Conservation (phyloP, 2,329 filamentous ascomycete species). For the Geosmithia morbida region DNA sequence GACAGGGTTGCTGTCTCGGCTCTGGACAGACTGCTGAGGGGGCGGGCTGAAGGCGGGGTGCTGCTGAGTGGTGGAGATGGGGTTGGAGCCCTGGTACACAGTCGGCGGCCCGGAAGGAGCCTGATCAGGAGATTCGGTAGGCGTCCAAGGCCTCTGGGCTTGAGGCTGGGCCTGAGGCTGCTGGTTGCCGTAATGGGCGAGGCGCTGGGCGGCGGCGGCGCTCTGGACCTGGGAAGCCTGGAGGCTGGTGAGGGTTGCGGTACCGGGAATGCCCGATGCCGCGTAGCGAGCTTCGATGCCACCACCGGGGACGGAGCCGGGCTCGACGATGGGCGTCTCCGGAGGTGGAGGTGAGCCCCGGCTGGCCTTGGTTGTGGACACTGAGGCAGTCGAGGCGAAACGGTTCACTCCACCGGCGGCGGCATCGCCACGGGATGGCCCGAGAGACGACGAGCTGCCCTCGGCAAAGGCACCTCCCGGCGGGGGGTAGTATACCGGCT, state of each 20-base stretch:
- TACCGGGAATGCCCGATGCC: conserved; percentile 77
- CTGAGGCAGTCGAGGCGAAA: conserved; percentile 74
- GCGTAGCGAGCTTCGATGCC: conserved; percentile 88
- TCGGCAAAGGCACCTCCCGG: conserved; percentile 22
- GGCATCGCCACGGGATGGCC: neutral
- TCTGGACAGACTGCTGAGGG: conserved; percentile 20
- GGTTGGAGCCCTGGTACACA: conserved; percentile 75
- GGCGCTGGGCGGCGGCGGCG: conserved; percentile 66
- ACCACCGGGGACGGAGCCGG: conserved; percentile 53
- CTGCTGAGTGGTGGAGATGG: conserved; percentile 40
- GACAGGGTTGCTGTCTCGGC: conserved; percentile 19
- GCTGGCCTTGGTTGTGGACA: conserved; percentile 80
- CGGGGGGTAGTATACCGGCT: conserved; percentile 40
- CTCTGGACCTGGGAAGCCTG: conserved; percentile 47
- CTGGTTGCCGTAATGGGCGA: conserved; percentile 56
- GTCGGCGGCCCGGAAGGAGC: conserved; percentile 82
- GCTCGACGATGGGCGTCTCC: conserved; percentile 73
- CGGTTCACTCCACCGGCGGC: conserved; percentile 33
- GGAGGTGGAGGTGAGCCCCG: conserved; percentile 89
- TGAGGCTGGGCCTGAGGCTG: conserved; percentile 14
- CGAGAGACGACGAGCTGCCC: neutral
- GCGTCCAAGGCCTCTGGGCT: conserved; percentile 66
- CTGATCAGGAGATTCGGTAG: conserved; percentile 76
- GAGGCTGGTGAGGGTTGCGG: conserved; percentile 65
- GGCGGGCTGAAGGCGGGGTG: conserved; percentile 25